Percentiles rank a stretch among this genome's conserved stretches.
These are phyloP conservation scores for Hypoxylon rickii DNA, from an alignment of 495 filamentous ascomycete species.

Conservation along the genomic window DNA sequence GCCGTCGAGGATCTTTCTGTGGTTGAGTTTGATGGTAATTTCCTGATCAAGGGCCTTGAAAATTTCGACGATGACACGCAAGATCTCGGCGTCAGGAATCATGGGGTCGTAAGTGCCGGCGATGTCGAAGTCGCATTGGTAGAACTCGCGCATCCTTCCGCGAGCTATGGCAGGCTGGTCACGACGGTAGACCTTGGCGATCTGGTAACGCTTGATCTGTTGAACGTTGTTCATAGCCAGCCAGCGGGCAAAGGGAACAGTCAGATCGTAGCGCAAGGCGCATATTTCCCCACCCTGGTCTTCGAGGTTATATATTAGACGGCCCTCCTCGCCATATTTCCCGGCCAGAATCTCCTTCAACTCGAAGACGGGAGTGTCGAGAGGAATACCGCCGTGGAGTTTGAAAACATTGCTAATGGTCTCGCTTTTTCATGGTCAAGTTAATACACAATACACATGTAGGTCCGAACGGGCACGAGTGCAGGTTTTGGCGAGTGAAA, in stretches of 20 bases:
- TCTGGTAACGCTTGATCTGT: conserved; percentile 87
- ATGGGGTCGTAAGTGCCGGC: conserved; percentile 76
- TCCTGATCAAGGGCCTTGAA: conserved; percentile 67
- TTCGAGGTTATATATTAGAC: conserved; percentile 85
- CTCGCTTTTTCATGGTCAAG: conserved; percentile 23
- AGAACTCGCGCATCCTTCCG: conserved; percentile 82
- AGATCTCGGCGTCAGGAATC: conserved; percentile 79
- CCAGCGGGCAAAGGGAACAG: conserved; percentile 90
- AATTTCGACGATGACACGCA: conserved; percentile 72
- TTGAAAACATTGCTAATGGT: conserved; percentile 40
- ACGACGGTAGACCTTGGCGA: conserved; percentile 75
- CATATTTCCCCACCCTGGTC: conserved; percentile 91
- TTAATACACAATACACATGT: conserved; percentile 1
- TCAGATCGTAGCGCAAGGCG: conserved; percentile 79
- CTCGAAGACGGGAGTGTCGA: conserved; percentile 56
- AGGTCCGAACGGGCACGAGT: too few species aligned
- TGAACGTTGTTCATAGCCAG: conserved; percentile 83
- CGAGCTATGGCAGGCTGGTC: conserved; percentile 71
- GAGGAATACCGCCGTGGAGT: conserved; percentile 48
- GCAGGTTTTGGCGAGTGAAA: background rate
- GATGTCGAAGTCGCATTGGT: conserved; percentile 86
- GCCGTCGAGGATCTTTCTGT: conserved; percentile 78
- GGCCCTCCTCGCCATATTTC: conserved; percentile 84
- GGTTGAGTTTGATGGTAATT: conserved; percentile 76
- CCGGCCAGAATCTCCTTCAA: conserved; percentile 72